A percentile compares a stretch with the other conserved stretches of the same genome.
These are phyloP conservation scores for Achaetomium macrosporum DNA, from an alignment of 2,329 filamentous ascomycete species.

Conservation along the genomic window DNA sequence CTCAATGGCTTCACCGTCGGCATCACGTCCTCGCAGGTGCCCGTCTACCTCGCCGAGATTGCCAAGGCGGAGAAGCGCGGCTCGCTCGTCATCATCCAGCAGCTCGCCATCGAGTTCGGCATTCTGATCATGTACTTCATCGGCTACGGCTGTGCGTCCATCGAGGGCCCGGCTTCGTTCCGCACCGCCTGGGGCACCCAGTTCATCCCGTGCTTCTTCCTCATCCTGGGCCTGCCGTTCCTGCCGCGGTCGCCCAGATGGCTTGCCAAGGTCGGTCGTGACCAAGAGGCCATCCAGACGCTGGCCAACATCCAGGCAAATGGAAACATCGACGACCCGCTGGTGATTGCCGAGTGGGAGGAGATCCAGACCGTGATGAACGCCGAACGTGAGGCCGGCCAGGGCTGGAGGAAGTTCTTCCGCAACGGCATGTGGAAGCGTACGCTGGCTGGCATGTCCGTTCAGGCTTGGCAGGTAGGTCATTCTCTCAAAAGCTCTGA, in stretches of 20 bases:
- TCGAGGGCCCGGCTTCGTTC: slow-evolving; percentile 53
- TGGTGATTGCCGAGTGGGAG: slow-evolving; percentile 53
- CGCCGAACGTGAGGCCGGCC: slow-evolving; percentile 32
- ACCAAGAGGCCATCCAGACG: slow-evolving; percentile 47
- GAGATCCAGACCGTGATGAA: slow-evolving; percentile 41
- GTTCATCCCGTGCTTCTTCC: slow-evolving; percentile 53
- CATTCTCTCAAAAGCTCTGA: no score
- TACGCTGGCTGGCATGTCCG: slow-evolving; percentile 48
- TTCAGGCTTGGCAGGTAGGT: slow-evolving; percentile 50
- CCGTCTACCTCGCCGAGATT: slow-evolving; percentile 63
- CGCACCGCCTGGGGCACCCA: slow-evolving; percentile 60
- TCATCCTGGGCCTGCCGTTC: slow-evolving; percentile 54
- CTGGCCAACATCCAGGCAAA: slow-evolving; percentile 53
- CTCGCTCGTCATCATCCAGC: slow-evolving; percentile 63
- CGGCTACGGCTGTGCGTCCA: slow-evolving; percentile 57
- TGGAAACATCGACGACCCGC: slow-evolving; percentile 47
- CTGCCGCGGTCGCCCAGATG: slow-evolving; percentile 59
- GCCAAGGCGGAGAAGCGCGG: slow-evolving; percentile 53
- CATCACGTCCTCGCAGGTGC: slow-evolving; percentile 61
- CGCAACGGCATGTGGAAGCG: slow-evolving; percentile 52
- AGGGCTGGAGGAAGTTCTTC: slow-evolving; percentile 35
- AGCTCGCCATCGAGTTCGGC: slow-evolving; percentile 69
- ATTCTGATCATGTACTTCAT: slow-evolving; percentile 66
- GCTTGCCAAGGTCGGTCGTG: slow-evolving; percentile 57
- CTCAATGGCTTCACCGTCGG: slow-evolving; percentile 62